These are phyloP conservation scores for Guadua angustifolia DNA, from an alignment of 176 grass and related monocot genomes.

Conservation along the genomic window DNA sequence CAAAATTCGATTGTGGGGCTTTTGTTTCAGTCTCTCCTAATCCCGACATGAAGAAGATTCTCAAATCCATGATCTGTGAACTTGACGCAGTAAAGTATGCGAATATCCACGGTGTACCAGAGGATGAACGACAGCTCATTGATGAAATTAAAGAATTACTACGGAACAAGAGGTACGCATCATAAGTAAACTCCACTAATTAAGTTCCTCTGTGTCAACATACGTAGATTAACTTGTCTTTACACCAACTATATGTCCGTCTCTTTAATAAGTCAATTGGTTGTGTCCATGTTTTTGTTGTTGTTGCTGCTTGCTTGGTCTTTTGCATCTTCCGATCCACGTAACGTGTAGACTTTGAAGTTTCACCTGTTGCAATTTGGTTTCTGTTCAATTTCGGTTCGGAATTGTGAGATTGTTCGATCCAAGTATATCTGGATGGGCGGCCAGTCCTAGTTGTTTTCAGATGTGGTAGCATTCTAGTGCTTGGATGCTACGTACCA, in stretches of 20 bases:
- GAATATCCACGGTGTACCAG: not conserved
- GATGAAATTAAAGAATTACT: not conserved
- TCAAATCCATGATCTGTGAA: not conserved
- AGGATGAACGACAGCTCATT: not conserved
- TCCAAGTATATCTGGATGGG: not conserved
- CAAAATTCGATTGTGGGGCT: not conserved
- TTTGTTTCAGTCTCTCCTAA: not conserved
- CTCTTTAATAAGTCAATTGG: too few species aligned
- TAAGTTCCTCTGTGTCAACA: not conserved
- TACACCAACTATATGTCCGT: too few species aligned
- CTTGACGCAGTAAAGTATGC: not conserved
- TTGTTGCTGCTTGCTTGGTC: too few species aligned
- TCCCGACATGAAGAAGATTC: not conserved
- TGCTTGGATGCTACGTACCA: too few species aligned
- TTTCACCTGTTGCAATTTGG: not conserved
- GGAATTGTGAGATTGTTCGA: not conserved
- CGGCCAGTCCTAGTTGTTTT: too few species aligned
- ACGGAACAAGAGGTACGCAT: slow-evolving; percentile 1
- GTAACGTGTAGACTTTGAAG: not conserved
- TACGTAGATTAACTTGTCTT: not conserved
- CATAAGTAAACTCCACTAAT: not conserved
- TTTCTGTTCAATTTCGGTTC: too few species aligned
- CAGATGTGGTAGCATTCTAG: too few species aligned
- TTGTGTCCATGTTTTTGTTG: too few species aligned
- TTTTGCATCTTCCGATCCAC: too few species aligned